Evolutionary conservation across 2,329 filamentous ascomycete species (phyloP).

Genomic region (Neocucurbitaria cava): DNA sequence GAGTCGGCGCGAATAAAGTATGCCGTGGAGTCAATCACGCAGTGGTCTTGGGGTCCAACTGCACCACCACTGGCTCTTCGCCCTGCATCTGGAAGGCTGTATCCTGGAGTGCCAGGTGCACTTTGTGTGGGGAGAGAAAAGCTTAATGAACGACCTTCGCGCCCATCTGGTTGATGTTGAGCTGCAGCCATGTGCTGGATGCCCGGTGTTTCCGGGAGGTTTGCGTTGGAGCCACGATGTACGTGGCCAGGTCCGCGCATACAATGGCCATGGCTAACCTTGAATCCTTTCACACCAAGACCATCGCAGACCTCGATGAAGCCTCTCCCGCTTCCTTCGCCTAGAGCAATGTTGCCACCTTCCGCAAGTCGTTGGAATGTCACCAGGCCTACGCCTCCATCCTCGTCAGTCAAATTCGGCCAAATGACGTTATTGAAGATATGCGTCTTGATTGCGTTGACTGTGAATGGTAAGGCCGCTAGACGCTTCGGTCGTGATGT

Average conservation of each 20-base stretch:
- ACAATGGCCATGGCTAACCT: constrained; percentile 89
- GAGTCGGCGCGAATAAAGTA: constrained; percentile 85
- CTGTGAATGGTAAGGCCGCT: constrained; percentile 86
- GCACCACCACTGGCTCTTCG: constrained; percentile 22
- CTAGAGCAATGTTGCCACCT: constrained; percentile 83
- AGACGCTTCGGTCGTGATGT: constrained; percentile 80
- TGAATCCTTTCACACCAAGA: constrained; percentile 85
- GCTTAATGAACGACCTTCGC: constrained; percentile 42
- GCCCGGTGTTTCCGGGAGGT: constrained; percentile 46
- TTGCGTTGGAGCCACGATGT: constrained; percentile 54
- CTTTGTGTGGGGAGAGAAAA: constrained; percentile 45
- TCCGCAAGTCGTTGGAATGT: constrained; percentile 89
- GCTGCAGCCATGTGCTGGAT: constrained; percentile 28
- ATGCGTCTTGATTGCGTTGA: constrained; percentile 88
- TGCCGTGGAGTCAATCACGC: constrained; percentile 86
- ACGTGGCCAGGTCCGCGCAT: constrained; percentile 65
- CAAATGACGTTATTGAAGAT: constrained; percentile 98
- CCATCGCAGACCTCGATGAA: constrained; percentile 91
- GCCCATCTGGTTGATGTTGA: constrained; percentile 21
- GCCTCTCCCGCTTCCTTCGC: constrained; percentile 78
- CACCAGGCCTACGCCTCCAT: constrained; percentile 89
- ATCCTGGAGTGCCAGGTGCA: constrained; percentile 45
- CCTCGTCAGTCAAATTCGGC: constrained; percentile 96
- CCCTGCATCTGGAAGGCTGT: constrained; percentile 27
- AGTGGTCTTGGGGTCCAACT: constrained; percentile 51